Percentiles rank a stretch among this genome's conserved stretches.
phyloP scores from a whole-genome alignment of 768 basidiomycete species.

The Lyophyllum semitale region DNA sequence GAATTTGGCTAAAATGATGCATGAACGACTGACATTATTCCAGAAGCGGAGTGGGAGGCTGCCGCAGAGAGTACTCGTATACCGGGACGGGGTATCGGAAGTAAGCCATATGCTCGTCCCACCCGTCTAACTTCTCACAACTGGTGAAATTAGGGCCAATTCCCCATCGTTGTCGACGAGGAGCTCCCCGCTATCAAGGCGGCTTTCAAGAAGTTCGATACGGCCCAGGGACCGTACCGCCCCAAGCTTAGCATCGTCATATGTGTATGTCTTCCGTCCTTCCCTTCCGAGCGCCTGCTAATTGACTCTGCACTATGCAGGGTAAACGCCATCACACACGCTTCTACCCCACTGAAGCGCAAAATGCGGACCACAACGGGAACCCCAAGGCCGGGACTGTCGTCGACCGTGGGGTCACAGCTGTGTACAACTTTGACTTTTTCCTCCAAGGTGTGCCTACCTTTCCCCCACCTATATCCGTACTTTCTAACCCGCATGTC shows the following conservation, averaged over 20 bases:
- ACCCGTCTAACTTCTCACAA: background rate
- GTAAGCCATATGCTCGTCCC: slow-evolving; percentile 29
- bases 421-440: slow-evolving; percentile 67
- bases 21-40: slow-evolving; percentile 62
- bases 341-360: slow-evolving; percentile 60
- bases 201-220: slow-evolving; percentile 55
- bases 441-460: slow-evolving; percentile 58
- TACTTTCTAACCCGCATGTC: background rate
- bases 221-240: slow-evolving; percentile 37
- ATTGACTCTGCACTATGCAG: slow-evolving; percentile 13
- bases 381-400: slow-evolving; percentile 81
- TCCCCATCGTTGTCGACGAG: slow-evolving; percentile 56
- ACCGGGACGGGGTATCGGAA: slow-evolving; percentile 84
- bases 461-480: background rate
- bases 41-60: slow-evolving; percentile 46
- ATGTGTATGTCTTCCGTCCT: slow-evolving; percentile 55
- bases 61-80: slow-evolving; percentile 70
- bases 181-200: slow-evolving; percentile 67
- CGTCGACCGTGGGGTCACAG: slow-evolving; percentile 77
- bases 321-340: slow-evolving; percentile 58
- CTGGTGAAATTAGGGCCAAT: slow-evolving; percentile 65
- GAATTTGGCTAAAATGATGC: slow-evolving; percentile 64
- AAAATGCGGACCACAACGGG: slow-evolving; percentile 59
- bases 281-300: slow-evolving; percentile 13
- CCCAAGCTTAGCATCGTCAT: slow-evolving; percentile 74